Percentiles rank a stretch among this genome's conserved stretches.
Conservation (phyloP, 2,329 filamentous ascomycete species). For the Fusarium multiceps region DNA sequence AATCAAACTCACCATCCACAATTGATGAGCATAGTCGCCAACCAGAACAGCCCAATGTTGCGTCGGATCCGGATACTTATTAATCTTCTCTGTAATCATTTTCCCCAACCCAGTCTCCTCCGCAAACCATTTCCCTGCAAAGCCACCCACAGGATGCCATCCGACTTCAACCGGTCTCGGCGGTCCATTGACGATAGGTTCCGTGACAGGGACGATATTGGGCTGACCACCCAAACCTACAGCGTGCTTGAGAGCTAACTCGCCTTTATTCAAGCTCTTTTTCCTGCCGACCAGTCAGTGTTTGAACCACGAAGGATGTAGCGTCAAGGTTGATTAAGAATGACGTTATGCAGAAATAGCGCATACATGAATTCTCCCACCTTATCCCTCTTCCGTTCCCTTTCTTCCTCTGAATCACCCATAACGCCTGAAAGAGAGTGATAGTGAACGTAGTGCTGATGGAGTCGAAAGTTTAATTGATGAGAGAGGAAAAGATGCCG, state of each 20-base stretch:
- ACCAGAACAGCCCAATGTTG: constrained; percentile 71
- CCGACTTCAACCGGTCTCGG: constrained; percentile 61
- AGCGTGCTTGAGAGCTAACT: constrained; percentile 52
- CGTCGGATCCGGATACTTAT: constrained; percentile 67
- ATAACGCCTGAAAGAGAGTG: neutral
- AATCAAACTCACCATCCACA: constrained; percentile 65
- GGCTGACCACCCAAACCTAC: constrained; percentile 48
- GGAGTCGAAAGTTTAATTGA: neutral
- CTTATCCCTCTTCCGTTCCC: constrained; percentile 49
- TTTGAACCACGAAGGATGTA: neutral
- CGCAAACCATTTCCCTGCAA: constrained; percentile 68
- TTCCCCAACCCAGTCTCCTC: constrained; percentile 66
- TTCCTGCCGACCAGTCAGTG: constrained; percentile 38
- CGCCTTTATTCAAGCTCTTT: constrained; percentile 51
- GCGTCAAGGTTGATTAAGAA: neutral
- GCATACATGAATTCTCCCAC: constrained; percentile 50
- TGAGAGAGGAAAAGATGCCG: neutral
- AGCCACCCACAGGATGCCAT: constrained; percentile 68
- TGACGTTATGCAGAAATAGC: constrained; percentile 28
- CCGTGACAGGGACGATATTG: constrained; percentile 48
- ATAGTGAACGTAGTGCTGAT: too few species aligned
- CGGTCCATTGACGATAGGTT: constrained; percentile 47
- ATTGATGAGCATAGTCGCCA: constrained; percentile 64
- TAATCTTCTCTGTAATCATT: constrained; percentile 65
- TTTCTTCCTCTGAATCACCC: constrained; percentile 24